phyloP scores from a whole-genome alignment of 2,329 filamentous ascomycete species.

The Chaetomiaceae sp. region DNA sequence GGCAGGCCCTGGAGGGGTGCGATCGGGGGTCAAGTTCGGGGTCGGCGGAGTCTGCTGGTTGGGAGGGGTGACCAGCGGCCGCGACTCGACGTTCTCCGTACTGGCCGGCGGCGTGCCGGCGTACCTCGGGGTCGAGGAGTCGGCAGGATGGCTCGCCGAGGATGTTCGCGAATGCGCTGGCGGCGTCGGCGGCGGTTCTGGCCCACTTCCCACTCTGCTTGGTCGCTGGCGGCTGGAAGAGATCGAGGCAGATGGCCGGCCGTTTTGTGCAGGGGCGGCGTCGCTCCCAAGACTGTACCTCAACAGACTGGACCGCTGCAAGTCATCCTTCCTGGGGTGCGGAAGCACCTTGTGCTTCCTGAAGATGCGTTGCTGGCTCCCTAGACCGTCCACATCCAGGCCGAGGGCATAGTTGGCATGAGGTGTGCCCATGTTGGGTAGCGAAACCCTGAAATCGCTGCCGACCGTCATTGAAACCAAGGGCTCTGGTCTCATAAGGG shows the following conservation, averaged over 20 bases:
- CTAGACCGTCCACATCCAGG: constrained; percentile 28
- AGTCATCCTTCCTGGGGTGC: constrained; percentile 27
- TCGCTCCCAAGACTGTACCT: constrained; percentile 22
- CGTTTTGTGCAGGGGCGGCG: constrained; percentile 15
- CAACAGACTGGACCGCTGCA: constrained; percentile 20
- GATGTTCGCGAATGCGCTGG: constrained; percentile 57
- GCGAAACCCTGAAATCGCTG: constrained; percentile 22
- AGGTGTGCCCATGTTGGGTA: constrained; percentile 34
- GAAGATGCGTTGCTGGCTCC: constrained; percentile 37
- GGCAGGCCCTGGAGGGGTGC: constrained; percentile 47
- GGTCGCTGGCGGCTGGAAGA: constrained; percentile 10
- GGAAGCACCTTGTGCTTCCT: constrained; percentile 45
- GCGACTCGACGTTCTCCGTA: constrained; percentile 35
- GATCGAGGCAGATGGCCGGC: constrained; percentile 20
- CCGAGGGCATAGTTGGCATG: constrained; percentile 29
- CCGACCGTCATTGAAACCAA: constrained; percentile 26
- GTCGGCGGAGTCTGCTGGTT: constrained; percentile 67
- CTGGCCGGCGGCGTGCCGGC: constrained; percentile 37
- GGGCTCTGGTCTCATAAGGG: constrained; percentile 10
- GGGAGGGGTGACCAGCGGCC: constrained; percentile 55
- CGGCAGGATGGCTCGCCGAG: constrained; percentile 46
- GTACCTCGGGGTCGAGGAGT: constrained; percentile 40
- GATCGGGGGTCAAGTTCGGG: constrained; percentile 62
- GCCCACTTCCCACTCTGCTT: constrained; percentile 18
- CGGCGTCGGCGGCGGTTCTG: constrained; percentile 55